Evolutionary conservation across 306 rosid genomes (phyloP).

Genomic region (Cucurbita argyrosperma): DNA sequence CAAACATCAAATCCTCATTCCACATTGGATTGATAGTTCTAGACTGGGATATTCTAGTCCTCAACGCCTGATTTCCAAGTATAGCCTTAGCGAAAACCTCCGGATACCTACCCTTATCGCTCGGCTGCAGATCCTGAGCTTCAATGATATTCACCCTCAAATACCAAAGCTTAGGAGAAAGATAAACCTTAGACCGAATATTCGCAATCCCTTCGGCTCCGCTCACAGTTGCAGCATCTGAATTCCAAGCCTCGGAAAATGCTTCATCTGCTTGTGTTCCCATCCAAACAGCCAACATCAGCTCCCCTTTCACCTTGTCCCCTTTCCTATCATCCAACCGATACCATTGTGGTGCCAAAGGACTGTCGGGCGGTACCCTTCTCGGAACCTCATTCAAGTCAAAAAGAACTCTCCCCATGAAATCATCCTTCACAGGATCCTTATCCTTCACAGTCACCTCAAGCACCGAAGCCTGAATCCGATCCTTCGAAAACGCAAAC

Average conservation of each 20-base stretch:
- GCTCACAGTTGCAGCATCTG: conserved; percentile 47
- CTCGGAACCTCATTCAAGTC: conserved; percentile 70
- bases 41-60: conserved; percentile 42
- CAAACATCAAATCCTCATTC: conserved; percentile 66
- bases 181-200: conserved; percentile 50
- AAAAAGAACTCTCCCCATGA: conserved; percentile 66
- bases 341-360: conserved; percentile 87
- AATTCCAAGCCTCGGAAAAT: conserved; percentile 72
- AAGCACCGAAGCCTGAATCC: conserved; percentile 71
- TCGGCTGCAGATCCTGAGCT: conserved; percentile 49
- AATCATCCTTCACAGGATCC: conserved; percentile 65
- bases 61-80: conserved; percentile 41
- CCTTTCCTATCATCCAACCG: conserved; percentile 60
- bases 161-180: conserved; percentile 66
- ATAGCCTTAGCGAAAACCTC: conserved; percentile 47
- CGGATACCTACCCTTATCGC: conserved; percentile 48
- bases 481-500: conserved; percentile 74
- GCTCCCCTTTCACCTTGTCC: conserved; percentile 64
- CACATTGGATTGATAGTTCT: conserved; percentile 53
- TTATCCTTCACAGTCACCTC: conserved; percentile 80
- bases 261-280: conserved; percentile 94
- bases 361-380: conserved; percentile 82
- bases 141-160: conserved; percentile 56
- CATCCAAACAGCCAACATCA: conserved; percentile 90
- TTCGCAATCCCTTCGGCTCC: conserved; percentile 51